Conservation (phyloP, 2,329 filamentous ascomycete species). For the Cryphonectria parasitica region DNA sequence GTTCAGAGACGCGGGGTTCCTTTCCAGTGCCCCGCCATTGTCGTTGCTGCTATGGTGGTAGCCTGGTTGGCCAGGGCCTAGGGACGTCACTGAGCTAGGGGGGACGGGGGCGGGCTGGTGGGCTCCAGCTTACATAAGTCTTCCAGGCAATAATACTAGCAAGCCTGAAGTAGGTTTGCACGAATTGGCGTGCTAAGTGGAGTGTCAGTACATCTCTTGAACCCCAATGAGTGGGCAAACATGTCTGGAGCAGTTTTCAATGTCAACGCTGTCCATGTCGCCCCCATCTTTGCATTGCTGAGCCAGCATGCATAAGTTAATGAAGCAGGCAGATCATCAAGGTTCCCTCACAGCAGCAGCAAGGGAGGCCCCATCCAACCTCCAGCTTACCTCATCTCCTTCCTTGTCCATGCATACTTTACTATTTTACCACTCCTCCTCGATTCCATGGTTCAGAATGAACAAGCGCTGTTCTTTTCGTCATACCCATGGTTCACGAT, state of each 20-base stretch:
- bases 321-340: background rate
- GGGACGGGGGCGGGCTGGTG: background rate
- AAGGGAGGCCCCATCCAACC: background rate
- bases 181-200: too few relatives aligned
- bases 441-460: background rate
- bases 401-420: background rate
- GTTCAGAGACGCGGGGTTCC: constrained; percentile 12
- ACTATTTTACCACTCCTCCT: background rate
- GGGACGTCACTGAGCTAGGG: constrained; percentile 11
- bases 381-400: background rate
- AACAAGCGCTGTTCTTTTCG: background rate
- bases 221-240: too few relatives aligned
- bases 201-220: too few relatives aligned
- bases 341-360: background rate
- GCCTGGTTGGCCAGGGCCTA: background rate
- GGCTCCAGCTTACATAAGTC: constrained; percentile 6
- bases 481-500: background rate
- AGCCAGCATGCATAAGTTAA: too few relatives aligned
- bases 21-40: constrained; percentile 16
- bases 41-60: background rate
- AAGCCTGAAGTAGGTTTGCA: too few relatives aligned
- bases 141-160: too few relatives aligned
- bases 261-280: too few relatives aligned
- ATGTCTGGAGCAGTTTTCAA: too few relatives aligned
- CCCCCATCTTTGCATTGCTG: too few relatives aligned